Evolutionary conservation across 768 basidiomycete genomes (phyloP), one percentile per base, ranked within the genome.

Genomic region (Sporobolomyces phaffii): DNA sequence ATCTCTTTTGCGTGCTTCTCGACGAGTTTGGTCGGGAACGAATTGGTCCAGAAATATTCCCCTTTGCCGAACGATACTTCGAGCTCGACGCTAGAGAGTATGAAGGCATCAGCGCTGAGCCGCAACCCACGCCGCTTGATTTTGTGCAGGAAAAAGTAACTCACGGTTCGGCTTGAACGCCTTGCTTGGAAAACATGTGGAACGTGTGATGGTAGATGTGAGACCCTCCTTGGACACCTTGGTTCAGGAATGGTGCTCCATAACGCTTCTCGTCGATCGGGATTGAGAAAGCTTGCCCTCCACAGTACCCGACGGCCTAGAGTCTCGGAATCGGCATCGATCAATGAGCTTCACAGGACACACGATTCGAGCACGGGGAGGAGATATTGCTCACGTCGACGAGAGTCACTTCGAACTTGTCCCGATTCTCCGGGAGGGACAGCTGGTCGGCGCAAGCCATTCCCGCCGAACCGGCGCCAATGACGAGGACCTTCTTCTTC

Each of bases 11-110:
- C 60, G 64, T 80, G 79, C 64, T 77, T 75, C 24, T 74, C 76
- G 45, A 79, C 72, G 10, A 81, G 74, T n/a, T 77, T 47, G 36
- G 80, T 80, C n/a, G 80, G 79, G 75, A 80, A 80, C 56, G 78
- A 70, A 68, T 80, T 80, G 43, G 80, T 78, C 79, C 79, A 81
- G 75, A 81, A 81, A 72, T 69, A 38, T 61, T 80, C 78, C 52
- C 76, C 80, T 65, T 80, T 79, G 47, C 80, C 80, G 70, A 81
- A 81, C 1, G 78, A 78, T 20, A 81, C 79, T 70, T 80, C 78
- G n/a, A 80, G 73, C 33, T 80, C 79, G 62, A 80, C 79, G 2
- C 78, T 78, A 59, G 24, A 40, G 26, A 38, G 53, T 20, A 24
- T 24, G 5, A 33, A 24, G 18, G 60, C 29, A n/a, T 49, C 48